These are phyloP conservation scores for Pistacia vera DNA, from an alignment of 345 rosid genomes.

Conservation along the genomic window DNA sequence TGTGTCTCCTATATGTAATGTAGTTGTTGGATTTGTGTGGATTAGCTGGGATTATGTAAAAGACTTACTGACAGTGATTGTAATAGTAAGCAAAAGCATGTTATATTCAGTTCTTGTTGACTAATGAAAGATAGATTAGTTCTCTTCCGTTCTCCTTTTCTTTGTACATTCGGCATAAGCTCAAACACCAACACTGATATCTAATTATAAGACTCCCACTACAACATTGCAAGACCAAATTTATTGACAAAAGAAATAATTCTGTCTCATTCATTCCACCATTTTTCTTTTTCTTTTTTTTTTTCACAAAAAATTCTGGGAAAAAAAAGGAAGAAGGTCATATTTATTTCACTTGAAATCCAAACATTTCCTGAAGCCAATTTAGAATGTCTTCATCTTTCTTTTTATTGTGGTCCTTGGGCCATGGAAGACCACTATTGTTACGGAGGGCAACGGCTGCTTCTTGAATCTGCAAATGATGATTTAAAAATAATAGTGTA, in stretches of 20 bases:
- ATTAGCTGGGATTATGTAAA: too few species aligned
- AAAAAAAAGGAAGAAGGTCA: too few species aligned
- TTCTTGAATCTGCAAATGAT: constrained; percentile 76
- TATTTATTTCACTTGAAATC: constrained; percentile 74
- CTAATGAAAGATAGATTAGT: not conserved
- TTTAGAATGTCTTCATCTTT: constrained; percentile 91
- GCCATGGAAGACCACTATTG: constrained; percentile 99
- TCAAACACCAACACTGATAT: not conserved
- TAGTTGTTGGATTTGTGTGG: too few species aligned
- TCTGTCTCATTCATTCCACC: not conserved
- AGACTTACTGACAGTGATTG: too few species aligned
- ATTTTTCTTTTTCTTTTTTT: too few species aligned
- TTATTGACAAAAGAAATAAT: not conserved
- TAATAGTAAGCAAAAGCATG: too few species aligned
- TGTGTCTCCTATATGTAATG: too few species aligned
- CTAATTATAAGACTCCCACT: constrained; percentile 4
- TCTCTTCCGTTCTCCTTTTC: not conserved
- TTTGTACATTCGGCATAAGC: too few species aligned
- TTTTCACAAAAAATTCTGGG: too few species aligned
- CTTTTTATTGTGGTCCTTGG: constrained; percentile 77
- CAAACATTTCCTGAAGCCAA: constrained; percentile 99
- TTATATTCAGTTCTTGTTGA: too few species aligned
- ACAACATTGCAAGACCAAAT: constrained; percentile 1
- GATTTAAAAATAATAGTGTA: constrained; percentile 12
- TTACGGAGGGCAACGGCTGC: constrained; percentile 91